Evolutionary conservation across 2,329 filamentous ascomycete species (phyloP).

Genomic region (Penicillium sp.): DNA sequence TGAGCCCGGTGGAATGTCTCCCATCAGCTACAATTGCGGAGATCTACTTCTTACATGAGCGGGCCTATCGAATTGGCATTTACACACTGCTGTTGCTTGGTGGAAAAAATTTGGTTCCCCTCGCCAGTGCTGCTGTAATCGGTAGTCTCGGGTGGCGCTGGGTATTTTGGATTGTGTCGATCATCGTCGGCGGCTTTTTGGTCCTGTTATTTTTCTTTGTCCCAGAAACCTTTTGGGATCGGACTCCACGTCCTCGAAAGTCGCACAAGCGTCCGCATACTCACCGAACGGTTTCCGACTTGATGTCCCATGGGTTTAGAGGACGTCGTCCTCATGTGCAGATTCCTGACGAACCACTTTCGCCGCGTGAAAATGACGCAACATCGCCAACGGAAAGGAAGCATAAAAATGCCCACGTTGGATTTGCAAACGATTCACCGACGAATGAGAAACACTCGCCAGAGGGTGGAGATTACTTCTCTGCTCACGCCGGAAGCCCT

Average conservation of each 20-base stretch:
- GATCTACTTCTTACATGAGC: constrained; percentile 93
- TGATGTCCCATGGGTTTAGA: constrained; percentile 36
- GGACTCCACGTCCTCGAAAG: constrained; percentile 63
- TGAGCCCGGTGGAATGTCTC: constrained; percentile 88
- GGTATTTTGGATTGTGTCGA: constrained; percentile 87
- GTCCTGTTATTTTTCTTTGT: constrained; percentile 83
- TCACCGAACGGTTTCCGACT: constrained; percentile 39
- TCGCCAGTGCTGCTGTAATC: constrained; percentile 85
- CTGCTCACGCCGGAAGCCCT: background rate
- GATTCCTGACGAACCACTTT: constrained; percentile 11
- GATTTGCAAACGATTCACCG: constrained; percentile 50
- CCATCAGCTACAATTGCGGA: constrained; percentile 93
- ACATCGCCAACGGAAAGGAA: constrained; percentile 18
- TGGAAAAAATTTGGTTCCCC: constrained; percentile 85
- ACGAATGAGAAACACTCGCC: constrained; percentile 20
- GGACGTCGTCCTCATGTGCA: constrained; percentile 32
- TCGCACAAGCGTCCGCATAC: constrained; percentile 37
- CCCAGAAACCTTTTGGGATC: constrained; percentile 94
- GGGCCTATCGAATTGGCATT: constrained; percentile 88
- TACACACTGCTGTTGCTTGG: constrained; percentile 87
- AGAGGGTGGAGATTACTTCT: constrained; percentile 7
- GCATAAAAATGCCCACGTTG: constrained; percentile 54
- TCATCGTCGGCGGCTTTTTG: constrained; percentile 71
- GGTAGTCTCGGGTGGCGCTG: constrained; percentile 78
- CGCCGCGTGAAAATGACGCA: constrained; percentile 11